Conservation (phyloP, 2,329 filamentous ascomycete species). For the Coniochaeta ligniaria region DNA sequence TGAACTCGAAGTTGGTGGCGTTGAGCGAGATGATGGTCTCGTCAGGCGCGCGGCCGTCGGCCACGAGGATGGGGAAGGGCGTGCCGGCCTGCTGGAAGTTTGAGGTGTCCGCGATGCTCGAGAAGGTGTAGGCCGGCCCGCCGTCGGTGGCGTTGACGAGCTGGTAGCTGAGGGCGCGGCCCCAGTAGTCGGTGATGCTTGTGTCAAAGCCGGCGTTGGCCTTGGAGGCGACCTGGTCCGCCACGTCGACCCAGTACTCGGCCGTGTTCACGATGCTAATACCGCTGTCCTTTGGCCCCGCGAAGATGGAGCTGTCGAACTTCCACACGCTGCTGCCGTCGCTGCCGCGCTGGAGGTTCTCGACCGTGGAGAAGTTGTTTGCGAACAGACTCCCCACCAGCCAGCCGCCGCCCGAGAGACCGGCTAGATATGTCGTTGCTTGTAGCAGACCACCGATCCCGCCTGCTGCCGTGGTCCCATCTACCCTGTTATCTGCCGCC, state of each 20-base stretch:
- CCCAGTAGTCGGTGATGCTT: conserved; percentile 85
- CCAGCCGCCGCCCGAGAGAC: conserved; percentile 79
- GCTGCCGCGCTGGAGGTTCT: conserved; percentile 41
- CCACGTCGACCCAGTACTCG: conserved; percentile 53
- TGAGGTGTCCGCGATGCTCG: conserved; percentile 48
- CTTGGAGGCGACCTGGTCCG: conserved; percentile 53
- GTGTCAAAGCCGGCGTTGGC: conserved; percentile 54
- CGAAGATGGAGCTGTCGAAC: conserved; percentile 26
- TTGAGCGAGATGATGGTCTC: conserved; percentile 40
- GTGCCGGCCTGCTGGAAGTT: conserved; percentile 32
- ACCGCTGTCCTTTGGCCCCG: conserved; percentile 19
- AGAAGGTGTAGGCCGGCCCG: conserved; percentile 73
- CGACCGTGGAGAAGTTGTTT: conserved; percentile 76
- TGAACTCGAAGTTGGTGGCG: conserved; percentile 58
- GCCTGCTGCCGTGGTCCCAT: conserved; percentile 50
- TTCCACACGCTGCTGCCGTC: conserved; percentile 22
- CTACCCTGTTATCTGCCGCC: conserved; percentile 70
- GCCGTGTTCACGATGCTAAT: conserved; percentile 18
- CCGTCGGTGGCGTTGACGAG: conserved; percentile 70
- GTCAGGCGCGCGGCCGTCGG: conserved; percentile 38
- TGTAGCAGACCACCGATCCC: conserved; percentile 78
- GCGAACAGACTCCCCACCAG: conserved; percentile 72
- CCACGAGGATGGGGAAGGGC: conserved; percentile 43
- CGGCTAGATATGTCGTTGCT: conserved; percentile 71
- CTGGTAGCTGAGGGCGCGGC: conserved; percentile 78